Evolutionary conservation across 73 alveolate genomes (phyloP).

Genomic region (Halteria grandinella): DNA sequence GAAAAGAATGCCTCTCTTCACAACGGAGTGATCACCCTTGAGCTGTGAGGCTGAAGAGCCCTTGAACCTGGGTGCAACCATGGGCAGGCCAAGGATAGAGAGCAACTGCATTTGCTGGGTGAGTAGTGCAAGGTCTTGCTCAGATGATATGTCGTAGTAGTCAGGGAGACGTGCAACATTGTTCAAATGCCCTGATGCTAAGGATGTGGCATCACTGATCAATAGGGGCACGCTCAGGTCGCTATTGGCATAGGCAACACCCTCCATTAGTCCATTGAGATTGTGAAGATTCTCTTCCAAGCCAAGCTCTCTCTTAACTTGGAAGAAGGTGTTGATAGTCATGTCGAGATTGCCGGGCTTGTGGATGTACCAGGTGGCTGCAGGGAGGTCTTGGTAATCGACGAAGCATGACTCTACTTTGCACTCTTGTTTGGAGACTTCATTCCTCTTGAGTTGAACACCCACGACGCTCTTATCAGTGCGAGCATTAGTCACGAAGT

Average conservation of each 20-base stretch:
- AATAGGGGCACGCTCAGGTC: no score
- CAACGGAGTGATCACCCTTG: no score
- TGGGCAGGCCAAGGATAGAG: no score
- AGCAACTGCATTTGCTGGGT: no score
- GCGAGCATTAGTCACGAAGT: background rate
- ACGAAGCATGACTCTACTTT: constrained; percentile 19
- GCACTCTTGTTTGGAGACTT: constrained; percentile 7
- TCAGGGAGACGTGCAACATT: no score
- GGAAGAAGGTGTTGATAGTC: constrained; percentile 22
- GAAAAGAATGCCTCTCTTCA: no score
- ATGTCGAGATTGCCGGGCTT: constrained; percentile 32
- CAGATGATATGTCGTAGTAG: no score
- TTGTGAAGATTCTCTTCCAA: constrained; percentile 16
- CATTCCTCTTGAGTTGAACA: constrained; percentile 23
- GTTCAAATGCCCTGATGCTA: no score
- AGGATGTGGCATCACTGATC: no score
- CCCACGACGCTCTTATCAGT: background rate
- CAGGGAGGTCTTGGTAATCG: background rate
- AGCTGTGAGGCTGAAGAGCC: no score
- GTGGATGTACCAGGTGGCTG: constrained; percentile 5
- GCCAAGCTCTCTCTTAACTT: constrained; percentile 5
- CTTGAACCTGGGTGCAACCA: no score
- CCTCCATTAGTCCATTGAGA: constrained; percentile 44
- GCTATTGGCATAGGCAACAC: background rate
- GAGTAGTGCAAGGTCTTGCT: no score